Evolutionary conservation across 1,284 basidiomycete species (phyloP).

Genomic region (Irpex sp.): DNA sequence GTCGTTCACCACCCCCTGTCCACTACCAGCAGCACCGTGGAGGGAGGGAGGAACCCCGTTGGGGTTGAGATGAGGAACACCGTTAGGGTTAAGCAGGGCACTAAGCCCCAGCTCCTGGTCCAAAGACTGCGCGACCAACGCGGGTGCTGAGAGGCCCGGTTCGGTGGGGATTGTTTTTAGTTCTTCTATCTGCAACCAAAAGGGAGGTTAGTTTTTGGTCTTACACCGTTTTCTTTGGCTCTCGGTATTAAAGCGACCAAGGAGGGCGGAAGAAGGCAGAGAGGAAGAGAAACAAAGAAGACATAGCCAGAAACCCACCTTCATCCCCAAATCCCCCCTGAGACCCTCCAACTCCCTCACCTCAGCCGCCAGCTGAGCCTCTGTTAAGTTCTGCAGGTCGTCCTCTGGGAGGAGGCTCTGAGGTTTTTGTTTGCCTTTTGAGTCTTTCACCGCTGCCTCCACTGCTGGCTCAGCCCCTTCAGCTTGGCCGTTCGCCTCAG

Average conservation of each 20-base stretch:
- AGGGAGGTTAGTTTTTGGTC: background rate
- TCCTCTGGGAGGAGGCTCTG: constrained; percentile 37
- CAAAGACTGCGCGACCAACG: constrained; percentile 61
- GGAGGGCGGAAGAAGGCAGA: no score
- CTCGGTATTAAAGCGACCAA: no score
- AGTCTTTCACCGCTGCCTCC: constrained; percentile 52
- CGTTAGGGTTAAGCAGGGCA: no score
- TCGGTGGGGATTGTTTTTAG: constrained; percentile 76
- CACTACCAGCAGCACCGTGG: background rate
- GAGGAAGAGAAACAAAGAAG: background rate
- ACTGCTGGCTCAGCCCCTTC: no score
- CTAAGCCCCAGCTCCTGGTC: constrained; percentile 44
- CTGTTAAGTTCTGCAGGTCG: constrained; percentile 56
- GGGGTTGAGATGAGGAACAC: no score
- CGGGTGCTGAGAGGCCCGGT: constrained; percentile 52
- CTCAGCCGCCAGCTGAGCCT: constrained; percentile 69
- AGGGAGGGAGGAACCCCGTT: no score
- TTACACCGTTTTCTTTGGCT: background rate
- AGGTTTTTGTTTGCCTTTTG: constrained; percentile 21
- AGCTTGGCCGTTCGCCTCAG: background rate
- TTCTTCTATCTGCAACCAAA: constrained; percentile 89
- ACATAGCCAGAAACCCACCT: constrained; percentile 55
- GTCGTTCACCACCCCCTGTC: constrained; percentile 56
- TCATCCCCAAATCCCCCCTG: constrained; percentile 75
- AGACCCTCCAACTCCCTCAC: constrained; percentile 75